These are phyloP conservation scores for Globisporangium echinulatum DNA, from an alignment of 352 stramenopile genomes.

Conservation along the genomic window DNA sequence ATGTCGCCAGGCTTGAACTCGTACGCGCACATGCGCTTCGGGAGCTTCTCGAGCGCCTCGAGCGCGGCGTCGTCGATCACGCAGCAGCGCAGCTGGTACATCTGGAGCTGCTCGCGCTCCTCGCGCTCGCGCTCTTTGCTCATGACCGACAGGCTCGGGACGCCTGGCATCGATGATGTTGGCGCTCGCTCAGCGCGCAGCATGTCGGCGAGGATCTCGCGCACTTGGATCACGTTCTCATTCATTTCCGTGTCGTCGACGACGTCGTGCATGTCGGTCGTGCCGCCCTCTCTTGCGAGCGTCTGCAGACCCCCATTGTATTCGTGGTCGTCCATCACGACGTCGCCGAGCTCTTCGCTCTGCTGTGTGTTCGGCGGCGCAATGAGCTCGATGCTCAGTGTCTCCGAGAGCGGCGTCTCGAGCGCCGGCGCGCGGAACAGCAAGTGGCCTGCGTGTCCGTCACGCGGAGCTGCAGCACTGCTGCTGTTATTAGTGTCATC, in stretches of 20 bases:
- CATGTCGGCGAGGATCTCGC: constrained; percentile 14
- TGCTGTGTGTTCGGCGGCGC: constrained; percentile 15
- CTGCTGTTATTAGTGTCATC: background rate
- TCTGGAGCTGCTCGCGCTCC: constrained; percentile 31
- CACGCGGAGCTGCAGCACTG: background rate
- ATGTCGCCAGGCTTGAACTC: constrained; percentile 96
- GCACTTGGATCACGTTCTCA: constrained; percentile 16
- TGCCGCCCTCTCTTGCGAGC: background rate
- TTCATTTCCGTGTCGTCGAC: constrained; percentile 8
- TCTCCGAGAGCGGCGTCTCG: constrained; percentile 4
- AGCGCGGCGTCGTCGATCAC: constrained; percentile 46
- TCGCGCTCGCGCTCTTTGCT: constrained; percentile 52
- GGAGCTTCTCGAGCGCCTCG: constrained; percentile 45
- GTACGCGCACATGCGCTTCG: constrained; percentile 89
- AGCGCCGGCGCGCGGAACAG: background rate
- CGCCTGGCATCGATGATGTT: no score
- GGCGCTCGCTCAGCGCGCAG: constrained; percentile 6
- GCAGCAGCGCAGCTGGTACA: constrained; percentile 48
- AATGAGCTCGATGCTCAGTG: constrained; percentile 13
- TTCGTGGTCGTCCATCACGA: constrained; percentile 1
- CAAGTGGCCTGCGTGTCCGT: background rate
- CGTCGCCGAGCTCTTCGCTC: background rate
- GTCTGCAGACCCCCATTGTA: background rate
- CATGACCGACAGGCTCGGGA: background rate
- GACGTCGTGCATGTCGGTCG: background rate